Evolutionary conservation across 352 stramenopile species (phyloP), one percentile per base, ranked within the genome.

Genomic region (Pythium dissimile): DNA sequence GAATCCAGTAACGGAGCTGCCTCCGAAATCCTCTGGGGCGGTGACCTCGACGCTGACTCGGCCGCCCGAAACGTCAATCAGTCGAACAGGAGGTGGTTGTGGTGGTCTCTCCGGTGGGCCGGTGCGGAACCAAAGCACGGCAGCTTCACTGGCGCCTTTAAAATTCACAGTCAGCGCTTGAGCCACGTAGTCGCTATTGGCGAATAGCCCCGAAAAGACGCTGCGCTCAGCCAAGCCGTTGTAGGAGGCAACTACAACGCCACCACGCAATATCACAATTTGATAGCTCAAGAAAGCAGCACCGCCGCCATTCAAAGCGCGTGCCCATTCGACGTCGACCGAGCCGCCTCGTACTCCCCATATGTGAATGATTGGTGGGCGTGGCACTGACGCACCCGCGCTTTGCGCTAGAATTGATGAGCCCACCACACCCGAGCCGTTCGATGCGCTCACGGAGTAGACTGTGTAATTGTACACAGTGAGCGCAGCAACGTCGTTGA

Each of bases 391-490:
- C 5, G 61, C 59, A 10, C 34, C 5, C 0, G 24, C 26, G 31
- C 70, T 85, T 21, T 31, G 32, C 27, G 55, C 57, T 2, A 55
- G 24, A 12, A 82, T 52, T 6, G 20, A 43, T 6, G 64, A 38
- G 5, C 26, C 45, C 1, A 21, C 9, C 2, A n/a, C 13, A n/a
- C 43, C 35, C 0, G 27, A 18, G 26, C 7, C 28, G 26, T 47
- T 7, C 38, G 71, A 45, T 12, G 68, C 61, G 52, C 70, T 84
- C 1, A 51, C 62, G 2, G 72, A 59, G 15, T 69, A 60, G 1
- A 87, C 57, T 4, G 59, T 53, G 63, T 87, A 88, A 10, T 26
- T 67, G 39, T 88, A 88, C 3, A 42, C 27, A 3, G 47, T 62
- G 13, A 64, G 54, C 11, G 77, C 71, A 2, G 2, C 1, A 0